Percentiles rank a stretch among this genome's conserved stretches.
These are phyloP conservation scores for Neurospora sublineolata DNA, from an alignment of 495 filamentous ascomycete species.

Conservation along the genomic window DNA sequence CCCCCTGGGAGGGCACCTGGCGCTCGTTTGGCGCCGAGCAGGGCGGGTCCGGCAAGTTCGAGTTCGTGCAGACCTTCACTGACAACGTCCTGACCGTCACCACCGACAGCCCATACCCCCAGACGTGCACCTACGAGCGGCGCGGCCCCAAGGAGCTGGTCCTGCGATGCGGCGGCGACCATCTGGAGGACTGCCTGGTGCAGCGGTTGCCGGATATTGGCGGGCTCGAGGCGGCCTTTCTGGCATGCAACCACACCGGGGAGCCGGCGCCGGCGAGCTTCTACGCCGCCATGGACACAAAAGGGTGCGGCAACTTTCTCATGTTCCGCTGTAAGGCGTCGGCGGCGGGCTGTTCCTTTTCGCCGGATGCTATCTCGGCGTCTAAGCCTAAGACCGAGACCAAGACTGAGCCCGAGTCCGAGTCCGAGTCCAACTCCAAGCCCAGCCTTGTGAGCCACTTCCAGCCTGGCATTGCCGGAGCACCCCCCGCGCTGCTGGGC, in stretches of 20 bases:
- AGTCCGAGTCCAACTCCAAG: not conserved
- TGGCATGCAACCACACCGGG: slow-evolving; percentile 1
- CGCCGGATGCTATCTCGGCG: not conserved
- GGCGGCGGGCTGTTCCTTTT: not conserved
- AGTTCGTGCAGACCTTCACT: slow-evolving; percentile 2
- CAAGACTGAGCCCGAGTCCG: not conserved
- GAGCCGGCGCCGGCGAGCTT: not conserved
- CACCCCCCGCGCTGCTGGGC: not conserved
- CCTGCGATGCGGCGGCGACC: not conserved
- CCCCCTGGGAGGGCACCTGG: slow-evolving; percentile 1
- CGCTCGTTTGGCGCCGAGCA: slow-evolving; percentile 2
- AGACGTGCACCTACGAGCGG: not conserved
- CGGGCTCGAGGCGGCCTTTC: slow-evolving; percentile 1
- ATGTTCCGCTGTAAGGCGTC: slow-evolving; percentile 2
- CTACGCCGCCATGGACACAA: slow-evolving; percentile 1
- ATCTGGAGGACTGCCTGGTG: slow-evolving; percentile 1
- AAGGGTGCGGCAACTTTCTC: not conserved
- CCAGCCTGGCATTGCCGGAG: slow-evolving; percentile 3
- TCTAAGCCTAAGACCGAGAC: not conserved
- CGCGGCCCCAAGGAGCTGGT: not conserved
- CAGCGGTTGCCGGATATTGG: not conserved
- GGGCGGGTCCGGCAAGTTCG: slow-evolving; percentile 1
- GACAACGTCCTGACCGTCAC: not conserved
- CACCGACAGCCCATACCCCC: slow-evolving; percentile 1
- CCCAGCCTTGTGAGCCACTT: not conserved